Evolutionary conservation across 495 filamentous ascomycete species (phyloP).

Genomic region (Lophiostoma macrostomum): DNA sequence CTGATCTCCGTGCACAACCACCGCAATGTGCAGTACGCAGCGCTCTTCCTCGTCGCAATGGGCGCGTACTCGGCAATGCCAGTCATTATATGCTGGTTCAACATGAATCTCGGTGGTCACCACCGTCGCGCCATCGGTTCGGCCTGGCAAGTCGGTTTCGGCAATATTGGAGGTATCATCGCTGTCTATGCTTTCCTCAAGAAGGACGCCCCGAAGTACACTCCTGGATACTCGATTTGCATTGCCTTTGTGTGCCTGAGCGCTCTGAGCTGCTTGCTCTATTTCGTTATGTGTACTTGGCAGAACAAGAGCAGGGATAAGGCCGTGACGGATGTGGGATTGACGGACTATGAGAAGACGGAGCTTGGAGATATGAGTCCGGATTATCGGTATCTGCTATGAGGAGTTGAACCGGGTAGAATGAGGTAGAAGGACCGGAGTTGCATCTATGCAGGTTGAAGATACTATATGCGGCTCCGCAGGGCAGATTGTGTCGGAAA

Average conservation of each 20-base stretch:
- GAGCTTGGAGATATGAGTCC: conserved; percentile 68
- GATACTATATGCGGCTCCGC: too few species aligned
- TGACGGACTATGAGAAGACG: conserved; percentile 72
- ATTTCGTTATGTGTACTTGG: conserved; percentile 55
- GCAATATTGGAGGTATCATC: conserved; percentile 94
- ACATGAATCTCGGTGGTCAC: conserved; percentile 88
- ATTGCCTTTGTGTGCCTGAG: conserved; percentile 70
- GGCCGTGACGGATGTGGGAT: conserved; percentile 47
- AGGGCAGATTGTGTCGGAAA: too few species aligned
- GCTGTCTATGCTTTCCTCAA: conserved; percentile 76
- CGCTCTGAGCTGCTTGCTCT: conserved; percentile 56
- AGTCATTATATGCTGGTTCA: conserved; percentile 87
- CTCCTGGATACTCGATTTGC: conserved; percentile 73
- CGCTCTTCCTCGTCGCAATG: conserved; percentile 44
- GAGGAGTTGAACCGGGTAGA: conserved; percentile 9
- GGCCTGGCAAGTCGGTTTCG: conserved; percentile 88
- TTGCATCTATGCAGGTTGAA: too few species aligned
- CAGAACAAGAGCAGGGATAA: conserved; percentile 67
- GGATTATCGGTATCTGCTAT: conserved; percentile 60
- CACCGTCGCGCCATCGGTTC: conserved; percentile 76
- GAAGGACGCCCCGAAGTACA: conserved; percentile 68
- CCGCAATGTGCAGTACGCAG: conserved; percentile 38
- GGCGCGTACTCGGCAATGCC: conserved; percentile 65
- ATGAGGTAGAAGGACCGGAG: too few species aligned
- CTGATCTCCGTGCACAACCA: conserved; percentile 43